These are phyloP conservation scores for Plectosphaerella cucumerina DNA, from an alignment of 2,329 filamentous ascomycete genomes.

Conservation along the genomic window DNA sequence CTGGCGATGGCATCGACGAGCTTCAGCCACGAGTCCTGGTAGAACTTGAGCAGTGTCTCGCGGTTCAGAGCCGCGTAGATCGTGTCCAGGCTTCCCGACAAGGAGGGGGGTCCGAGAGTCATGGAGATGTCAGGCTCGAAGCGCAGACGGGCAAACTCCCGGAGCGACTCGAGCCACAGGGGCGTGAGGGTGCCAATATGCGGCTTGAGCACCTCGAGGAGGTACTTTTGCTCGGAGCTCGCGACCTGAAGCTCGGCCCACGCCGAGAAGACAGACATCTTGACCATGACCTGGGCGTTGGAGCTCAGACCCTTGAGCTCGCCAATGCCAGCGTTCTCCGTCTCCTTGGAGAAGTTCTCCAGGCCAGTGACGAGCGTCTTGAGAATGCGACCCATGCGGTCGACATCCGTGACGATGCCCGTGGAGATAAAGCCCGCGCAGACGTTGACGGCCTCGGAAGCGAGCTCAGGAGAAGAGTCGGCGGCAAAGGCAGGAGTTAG, in stretches of 20 bases:
- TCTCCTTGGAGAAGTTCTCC: conserved; percentile 83
- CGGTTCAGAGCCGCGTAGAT: conserved; percentile 94
- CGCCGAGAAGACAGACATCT: conserved; percentile 92
- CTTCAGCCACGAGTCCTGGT: conserved; percentile 95
- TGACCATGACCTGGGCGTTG: conserved; percentile 97
- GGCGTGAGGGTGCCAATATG: conserved; percentile 88
- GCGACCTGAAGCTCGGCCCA: conserved; percentile 98
- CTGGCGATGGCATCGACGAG: conserved; percentile 96
- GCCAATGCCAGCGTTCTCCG: conserved; percentile 81
- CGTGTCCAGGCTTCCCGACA: conserved; percentile 83
- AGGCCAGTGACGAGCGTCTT: conserved; percentile 88
- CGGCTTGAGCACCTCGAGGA: conserved; percentile 82
- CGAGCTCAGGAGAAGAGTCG: conserved; percentile 92
- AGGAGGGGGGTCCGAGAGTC: conserved; percentile 73
- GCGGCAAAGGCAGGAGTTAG: conserved; percentile 93
- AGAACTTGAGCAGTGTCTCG: conserved; percentile 90
- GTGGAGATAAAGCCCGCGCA: conserved; percentile 98
- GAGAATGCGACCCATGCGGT: conserved; percentile 97
- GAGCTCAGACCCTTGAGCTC: conserved; percentile 90
- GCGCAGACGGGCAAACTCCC: conserved; percentile 86
- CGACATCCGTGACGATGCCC: conserved; percentile 93
- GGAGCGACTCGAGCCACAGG: conserved; percentile 86
- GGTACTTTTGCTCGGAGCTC: conserved; percentile 85
- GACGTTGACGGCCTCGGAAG: conserved; percentile 93
- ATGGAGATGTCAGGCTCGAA: conserved; percentile 98